These are phyloP conservation scores for Sporothrix luriei DNA, from an alignment of 2,329 filamentous ascomycete genomes.

Conservation along the genomic window DNA sequence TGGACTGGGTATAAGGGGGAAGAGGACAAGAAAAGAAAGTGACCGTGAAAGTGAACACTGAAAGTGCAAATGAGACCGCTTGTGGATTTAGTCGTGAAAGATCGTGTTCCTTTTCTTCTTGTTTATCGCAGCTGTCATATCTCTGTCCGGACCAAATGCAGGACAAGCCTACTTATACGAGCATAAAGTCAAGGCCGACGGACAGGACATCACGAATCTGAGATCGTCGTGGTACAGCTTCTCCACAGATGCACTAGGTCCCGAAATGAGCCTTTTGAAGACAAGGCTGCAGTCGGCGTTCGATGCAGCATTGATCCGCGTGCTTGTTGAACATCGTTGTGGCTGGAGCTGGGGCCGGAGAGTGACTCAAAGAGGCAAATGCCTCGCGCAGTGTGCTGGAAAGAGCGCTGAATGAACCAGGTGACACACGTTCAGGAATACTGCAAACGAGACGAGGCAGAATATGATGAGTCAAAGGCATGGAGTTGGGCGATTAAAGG, in stretches of 20 bases:
- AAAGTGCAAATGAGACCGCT: not conserved
- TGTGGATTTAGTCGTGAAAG: not conserved
- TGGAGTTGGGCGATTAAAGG: not conserved
- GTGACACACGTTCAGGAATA: not conserved
- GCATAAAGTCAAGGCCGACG: not conserved
- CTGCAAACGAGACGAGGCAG: not conserved
- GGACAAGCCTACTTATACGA: constrained; percentile 15
- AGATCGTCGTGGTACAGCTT: not conserved
- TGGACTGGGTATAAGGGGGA: not conserved
- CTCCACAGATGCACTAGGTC: constrained; percentile 16
- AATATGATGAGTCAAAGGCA: not conserved
- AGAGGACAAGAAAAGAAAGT: not conserved
- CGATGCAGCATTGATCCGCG: not conserved
- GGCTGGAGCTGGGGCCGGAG: constrained; percentile 13
- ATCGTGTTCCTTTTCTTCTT: constrained; percentile 14
- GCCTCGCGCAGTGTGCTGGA: not conserved
- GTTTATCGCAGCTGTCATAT: not conserved
- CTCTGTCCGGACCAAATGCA: not conserved
- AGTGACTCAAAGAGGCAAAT: constrained; percentile 26
- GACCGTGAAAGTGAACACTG: not conserved
- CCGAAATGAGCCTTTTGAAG: constrained; percentile 18
- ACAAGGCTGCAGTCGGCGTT: constrained; percentile 19
- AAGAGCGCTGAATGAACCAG: not conserved
- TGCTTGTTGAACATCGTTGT: not conserved
- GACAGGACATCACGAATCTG: not conserved